These are phyloP conservation scores for Penicillium sp. DNA, from an alignment of 2,329 filamentous ascomycete species.

Conservation along the genomic window DNA sequence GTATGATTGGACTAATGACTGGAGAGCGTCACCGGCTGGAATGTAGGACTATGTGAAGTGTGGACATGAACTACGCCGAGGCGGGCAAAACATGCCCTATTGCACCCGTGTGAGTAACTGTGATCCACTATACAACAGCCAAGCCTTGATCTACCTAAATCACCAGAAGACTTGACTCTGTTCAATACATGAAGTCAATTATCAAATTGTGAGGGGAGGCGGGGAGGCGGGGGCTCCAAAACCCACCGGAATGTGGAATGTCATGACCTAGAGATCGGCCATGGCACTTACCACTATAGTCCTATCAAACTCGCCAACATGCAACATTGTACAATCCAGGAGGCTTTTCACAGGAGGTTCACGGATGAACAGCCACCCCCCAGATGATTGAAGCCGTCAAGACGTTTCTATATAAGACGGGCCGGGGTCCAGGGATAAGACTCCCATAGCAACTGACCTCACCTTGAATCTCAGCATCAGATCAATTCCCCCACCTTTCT, in stretches of 20 bases:
- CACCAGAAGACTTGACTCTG: not conserved
- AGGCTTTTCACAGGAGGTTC: not conserved
- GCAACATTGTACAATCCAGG: constrained; percentile 12
- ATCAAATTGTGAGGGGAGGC: not conserved
- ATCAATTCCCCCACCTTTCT: not conserved
- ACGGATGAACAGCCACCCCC: constrained; percentile 1
- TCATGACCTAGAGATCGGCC: constrained; percentile 7
- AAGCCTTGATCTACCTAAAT: not conserved
- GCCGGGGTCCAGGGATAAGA: not conserved
- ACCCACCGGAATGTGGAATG: constrained; percentile 21
- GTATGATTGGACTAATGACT: not conserved
- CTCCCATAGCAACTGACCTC: not conserved
- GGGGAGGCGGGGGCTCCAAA: not conserved
- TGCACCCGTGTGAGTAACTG: not conserved
- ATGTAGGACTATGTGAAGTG: not conserved
- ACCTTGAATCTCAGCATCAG: not conserved
- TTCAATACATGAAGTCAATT: not conserved
- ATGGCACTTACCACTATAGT: not conserved
- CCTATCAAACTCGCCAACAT: not conserved
- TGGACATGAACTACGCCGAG: not conserved
- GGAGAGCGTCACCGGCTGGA: not conserved
- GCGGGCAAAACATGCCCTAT: not conserved
- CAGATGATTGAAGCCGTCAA: not conserved
- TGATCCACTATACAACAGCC: no score
- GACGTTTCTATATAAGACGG: constrained; percentile 7